Evolutionary conservation across 2,329 filamentous ascomycete species (phyloP), one percentile per base, ranked within the genome.

Genomic region (Didymellaceae sp.): DNA sequence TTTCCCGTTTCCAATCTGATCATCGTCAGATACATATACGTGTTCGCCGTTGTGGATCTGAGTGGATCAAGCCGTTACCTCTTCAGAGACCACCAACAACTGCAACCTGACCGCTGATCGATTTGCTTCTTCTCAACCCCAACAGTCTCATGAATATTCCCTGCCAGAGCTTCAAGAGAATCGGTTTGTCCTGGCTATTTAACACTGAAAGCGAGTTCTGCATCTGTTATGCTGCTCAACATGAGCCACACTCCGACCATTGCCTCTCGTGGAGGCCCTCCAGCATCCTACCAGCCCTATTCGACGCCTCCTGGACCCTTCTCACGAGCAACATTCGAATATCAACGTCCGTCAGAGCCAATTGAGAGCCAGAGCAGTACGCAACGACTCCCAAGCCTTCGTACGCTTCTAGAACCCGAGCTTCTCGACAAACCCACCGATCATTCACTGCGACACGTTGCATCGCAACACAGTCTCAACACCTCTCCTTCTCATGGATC

Each of bases 181-280:
- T 55, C 58, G 61, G 65, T 63, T 63, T 55, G 62, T 63, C 56
- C 32, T 37, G 24, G 7, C 17, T n/a, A 32, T 10, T 26, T 5
- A 26, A 38, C 38, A 33, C 25, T 21, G 40, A 6, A 25, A 21
- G n/a, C 5, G 25, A 52, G 17, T 37, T 26, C n/a, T 38, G 16
- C 10, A 14, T 49, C 58, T 65, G 61, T 59, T 54, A 72, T 70
- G 66, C 63, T 72, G 66, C 89, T 89, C 41, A 80, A 88, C 31
- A 91, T 96, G 61, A 90, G 95, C 65, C 91, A 90, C 17, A 88
- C 95, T 70, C 81, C 81, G 2, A 91, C 95, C 46, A 96, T 96
- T 68, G 90, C 91, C 1, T 89, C 90, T 65, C 96, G 91, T 89
- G 62, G 64, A 55, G 66, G 63, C 22, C 66, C 46, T 59, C 59